These are phyloP conservation scores for Venturia oleaginea DNA, from an alignment of 2,329 filamentous ascomycete species.

Conservation along the genomic window DNA sequence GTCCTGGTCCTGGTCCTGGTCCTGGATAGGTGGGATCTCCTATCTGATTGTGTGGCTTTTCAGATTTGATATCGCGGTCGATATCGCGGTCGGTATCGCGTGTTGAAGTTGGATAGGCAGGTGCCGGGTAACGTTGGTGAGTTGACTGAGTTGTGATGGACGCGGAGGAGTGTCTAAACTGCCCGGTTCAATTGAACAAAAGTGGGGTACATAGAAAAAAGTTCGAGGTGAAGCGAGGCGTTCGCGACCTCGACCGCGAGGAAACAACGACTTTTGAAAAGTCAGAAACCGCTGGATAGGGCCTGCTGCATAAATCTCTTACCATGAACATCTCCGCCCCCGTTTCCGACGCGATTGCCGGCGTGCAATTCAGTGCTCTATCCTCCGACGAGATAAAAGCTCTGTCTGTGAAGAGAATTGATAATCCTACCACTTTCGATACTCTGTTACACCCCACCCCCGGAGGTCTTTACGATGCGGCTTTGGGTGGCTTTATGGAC, in stretches of 20 bases:
- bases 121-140: not conserved
- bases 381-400: conserved; percentile 72
- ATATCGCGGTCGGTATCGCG: not conserved
- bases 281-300: not conserved
- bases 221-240: not conserved
- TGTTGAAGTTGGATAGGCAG: not conserved
- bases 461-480: conserved; percentile 85
- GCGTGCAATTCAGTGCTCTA: conserved; percentile 84
- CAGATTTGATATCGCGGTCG: not conserved
- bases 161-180: not conserved
- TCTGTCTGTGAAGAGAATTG: conserved; percentile 88
- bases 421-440: conserved; percentile 91
- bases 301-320: not conserved
- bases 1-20: not conserved
- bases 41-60: not conserved
- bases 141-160: not conserved
- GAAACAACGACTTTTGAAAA: not conserved
- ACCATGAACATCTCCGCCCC: conserved; percentile 11
- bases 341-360: conserved; percentile 46
- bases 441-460: conserved; percentile 80
- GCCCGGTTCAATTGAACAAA: not conserved
- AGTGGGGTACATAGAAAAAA: not conserved
- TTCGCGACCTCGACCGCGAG: not conserved
- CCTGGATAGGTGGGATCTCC: not conserved
- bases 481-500: conserved; percentile 82